Percentiles rank a stretch among this genome's conserved stretches.
phyloP scores from a whole-genome alignment of 495 filamentous ascomycete genomes.

The Bacidia rubella region DNA sequence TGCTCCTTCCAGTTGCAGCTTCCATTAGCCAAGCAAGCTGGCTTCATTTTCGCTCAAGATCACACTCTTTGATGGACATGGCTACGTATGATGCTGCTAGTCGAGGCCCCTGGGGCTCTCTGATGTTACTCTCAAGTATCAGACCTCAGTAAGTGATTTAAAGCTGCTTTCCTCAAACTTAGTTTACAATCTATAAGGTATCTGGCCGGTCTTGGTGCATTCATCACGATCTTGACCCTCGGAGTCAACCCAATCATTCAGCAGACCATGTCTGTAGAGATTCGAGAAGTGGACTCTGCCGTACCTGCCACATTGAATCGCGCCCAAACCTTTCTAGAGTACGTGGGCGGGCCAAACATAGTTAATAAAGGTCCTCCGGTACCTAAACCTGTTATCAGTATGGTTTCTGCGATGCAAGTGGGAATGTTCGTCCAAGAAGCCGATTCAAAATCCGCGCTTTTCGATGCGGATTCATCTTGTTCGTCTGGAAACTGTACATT shows the following conservation, averaged over 20 bases:
- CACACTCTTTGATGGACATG: neutral
- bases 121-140: neutral
- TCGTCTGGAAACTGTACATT: constrained; percentile 35
- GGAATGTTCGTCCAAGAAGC: neutral
- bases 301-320: neutral
- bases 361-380: neutral
- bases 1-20: neutral
- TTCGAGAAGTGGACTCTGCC: neutral
- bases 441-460: neutral
- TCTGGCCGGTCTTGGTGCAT: neutral
- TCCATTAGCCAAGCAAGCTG: neutral
- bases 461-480: constrained; percentile 14
- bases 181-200: too few relatives aligned
- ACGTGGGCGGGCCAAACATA: neutral
- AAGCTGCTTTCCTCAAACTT: neutral
- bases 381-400: neutral
- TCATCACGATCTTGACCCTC: neutral
- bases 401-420: neutral
- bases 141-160: neutral
- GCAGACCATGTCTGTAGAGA: neutral
- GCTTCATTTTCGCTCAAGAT: neutral
- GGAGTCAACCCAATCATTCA: neutral
- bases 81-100: neutral
- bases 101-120: neutral
- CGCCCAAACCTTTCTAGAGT: neutral